Evolutionary conservation across 2,329 filamentous ascomycete species (phyloP).

Genomic region (Ceratocystis colombiana): DNA sequence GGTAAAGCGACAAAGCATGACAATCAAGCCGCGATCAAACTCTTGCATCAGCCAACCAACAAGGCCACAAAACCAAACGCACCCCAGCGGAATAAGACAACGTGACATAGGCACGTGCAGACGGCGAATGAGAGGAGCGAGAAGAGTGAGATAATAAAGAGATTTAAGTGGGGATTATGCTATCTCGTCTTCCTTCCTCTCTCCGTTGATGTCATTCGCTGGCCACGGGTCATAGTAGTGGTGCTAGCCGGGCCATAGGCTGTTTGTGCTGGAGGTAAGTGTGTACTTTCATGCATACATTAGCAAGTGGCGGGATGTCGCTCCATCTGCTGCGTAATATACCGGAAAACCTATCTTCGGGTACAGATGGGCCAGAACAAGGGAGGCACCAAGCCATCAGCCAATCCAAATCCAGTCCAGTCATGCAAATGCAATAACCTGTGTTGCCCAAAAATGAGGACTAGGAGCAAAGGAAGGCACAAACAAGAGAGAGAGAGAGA

Average conservation of each 20-base stretch:
- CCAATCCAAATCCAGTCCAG: not conserved
- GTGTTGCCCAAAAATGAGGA: not conserved
- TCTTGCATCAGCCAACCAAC: not conserved
- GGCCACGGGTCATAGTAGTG: not conserved
- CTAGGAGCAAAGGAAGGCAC: not conserved
- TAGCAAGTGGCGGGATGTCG: too few relatives aligned
- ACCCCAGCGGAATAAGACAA: not conserved
- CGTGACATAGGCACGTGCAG: slow-evolving; percentile 7
- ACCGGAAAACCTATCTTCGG: too few relatives aligned
- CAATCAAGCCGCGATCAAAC: not conserved
- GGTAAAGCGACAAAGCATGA: not conserved
- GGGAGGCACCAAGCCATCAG: too few relatives aligned
- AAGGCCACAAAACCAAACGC: not conserved
- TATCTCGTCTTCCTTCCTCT: not conserved
- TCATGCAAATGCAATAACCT: not conserved
- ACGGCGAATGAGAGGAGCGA: not conserved
- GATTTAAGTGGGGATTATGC: not conserved
- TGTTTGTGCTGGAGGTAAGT: too few relatives aligned
- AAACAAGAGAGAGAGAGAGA: too few relatives aligned
- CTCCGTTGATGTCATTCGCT: not conserved
- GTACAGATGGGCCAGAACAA: too few relatives aligned
- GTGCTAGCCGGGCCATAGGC: too few relatives aligned
- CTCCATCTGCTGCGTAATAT: too few relatives aligned
- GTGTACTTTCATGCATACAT: too few relatives aligned
- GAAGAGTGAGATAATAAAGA: not conserved